These are phyloP conservation scores for Neurospora sp. DNA, from an alignment of 495 filamentous ascomycete genomes.

Conservation along the genomic window DNA sequence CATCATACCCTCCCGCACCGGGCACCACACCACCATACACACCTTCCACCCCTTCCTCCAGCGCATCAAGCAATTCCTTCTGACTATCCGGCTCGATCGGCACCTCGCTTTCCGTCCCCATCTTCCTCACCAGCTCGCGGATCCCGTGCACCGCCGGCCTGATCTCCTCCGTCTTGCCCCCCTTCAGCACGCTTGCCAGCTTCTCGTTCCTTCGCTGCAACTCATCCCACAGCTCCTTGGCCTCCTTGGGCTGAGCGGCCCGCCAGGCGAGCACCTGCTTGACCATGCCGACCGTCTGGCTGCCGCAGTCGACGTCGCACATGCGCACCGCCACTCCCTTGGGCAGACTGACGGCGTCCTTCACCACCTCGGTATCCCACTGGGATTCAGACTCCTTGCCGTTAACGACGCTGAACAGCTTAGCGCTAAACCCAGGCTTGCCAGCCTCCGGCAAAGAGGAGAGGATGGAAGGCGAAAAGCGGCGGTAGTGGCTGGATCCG, in stretches of 20 bases:
- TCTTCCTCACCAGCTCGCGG: constrained; percentile 52
- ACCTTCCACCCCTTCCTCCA: constrained; percentile 55
- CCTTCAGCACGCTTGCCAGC: constrained; percentile 52
- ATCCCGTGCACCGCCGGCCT: constrained; percentile 28
- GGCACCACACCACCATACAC: constrained; percentile 89
- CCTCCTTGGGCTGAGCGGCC: constrained; percentile 52
- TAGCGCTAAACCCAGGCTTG: constrained; percentile 51
- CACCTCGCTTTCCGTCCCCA: constrained; percentile 66
- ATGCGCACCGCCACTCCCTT: constrained; percentile 70
- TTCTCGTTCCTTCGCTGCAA: constrained; percentile 67
- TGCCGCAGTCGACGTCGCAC: constrained; percentile 93
- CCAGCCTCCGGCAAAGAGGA: constrained; percentile 54
- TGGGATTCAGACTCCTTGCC: constrained; percentile 15
- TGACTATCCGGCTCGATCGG: constrained; percentile 86
- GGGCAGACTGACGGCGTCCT: constrained; percentile 60
- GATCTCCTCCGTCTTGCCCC: constrained; percentile 29
- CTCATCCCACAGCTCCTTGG: constrained; percentile 58
- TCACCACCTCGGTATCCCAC: constrained; percentile 72
- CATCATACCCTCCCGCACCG: constrained; percentile 91
- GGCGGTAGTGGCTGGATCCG: constrained; percentile 79
- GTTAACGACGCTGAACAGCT: constrained; percentile 56
- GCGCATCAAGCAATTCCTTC: constrained; percentile 70
- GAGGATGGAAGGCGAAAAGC: constrained; percentile 76
- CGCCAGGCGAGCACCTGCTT: constrained; percentile 82
- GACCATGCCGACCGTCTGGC: constrained; percentile 90